These are phyloP conservation scores for Saccharomyces pastorianus DNA, from an alignment of 1,139 yeast genomes.

Conservation along the genomic window DNA sequence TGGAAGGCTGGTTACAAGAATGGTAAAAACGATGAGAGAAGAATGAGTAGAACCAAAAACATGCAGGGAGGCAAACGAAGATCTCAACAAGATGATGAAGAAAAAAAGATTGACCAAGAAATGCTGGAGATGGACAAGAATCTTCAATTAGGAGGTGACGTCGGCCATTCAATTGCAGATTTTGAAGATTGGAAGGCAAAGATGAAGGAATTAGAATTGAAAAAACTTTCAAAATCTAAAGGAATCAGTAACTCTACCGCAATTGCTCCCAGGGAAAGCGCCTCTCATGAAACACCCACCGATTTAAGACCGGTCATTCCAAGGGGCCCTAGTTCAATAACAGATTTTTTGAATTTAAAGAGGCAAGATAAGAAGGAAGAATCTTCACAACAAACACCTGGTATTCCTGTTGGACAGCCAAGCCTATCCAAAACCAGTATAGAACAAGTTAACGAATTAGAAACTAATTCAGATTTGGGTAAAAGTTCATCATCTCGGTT, in stretches of 20 bases:
- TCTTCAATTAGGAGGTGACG: slow-evolving; percentile 22
- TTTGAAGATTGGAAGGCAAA: slow-evolving; percentile 65
- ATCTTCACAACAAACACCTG: slow-evolving; percentile 5
- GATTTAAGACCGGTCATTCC: slow-evolving; percentile 44
- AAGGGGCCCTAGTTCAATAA: slow-evolving; percentile 22
- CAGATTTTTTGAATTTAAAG: slow-evolving; percentile 27
- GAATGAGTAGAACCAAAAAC: background rate
- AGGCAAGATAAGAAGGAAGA: slow-evolving; percentile 1
- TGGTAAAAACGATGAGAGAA: slow-evolving; percentile 11
- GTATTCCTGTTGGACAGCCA: slow-evolving; percentile 3
- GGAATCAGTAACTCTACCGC: background rate
- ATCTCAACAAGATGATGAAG: slow-evolving; percentile 1
- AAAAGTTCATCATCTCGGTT: slow-evolving; percentile 29
- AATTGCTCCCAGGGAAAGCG: background rate
- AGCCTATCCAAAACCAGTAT: background rate
- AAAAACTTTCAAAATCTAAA: slow-evolving; percentile 50
- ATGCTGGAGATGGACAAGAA: slow-evolving; percentile 14
- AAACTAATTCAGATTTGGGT: background rate
- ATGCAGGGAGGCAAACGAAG: background rate
- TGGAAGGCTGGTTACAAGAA: slow-evolving; percentile 6
- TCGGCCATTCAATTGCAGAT: slow-evolving; percentile 54
- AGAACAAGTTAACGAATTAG: background rate
- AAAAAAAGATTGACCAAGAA: slow-evolving; percentile 11
- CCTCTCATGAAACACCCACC: slow-evolving; percentile 45
- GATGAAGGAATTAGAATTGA: slow-evolving; percentile 51